phyloP scores from a whole-genome alignment of 139 green algal genomes.

The Zygnema cylindricum region DNA sequence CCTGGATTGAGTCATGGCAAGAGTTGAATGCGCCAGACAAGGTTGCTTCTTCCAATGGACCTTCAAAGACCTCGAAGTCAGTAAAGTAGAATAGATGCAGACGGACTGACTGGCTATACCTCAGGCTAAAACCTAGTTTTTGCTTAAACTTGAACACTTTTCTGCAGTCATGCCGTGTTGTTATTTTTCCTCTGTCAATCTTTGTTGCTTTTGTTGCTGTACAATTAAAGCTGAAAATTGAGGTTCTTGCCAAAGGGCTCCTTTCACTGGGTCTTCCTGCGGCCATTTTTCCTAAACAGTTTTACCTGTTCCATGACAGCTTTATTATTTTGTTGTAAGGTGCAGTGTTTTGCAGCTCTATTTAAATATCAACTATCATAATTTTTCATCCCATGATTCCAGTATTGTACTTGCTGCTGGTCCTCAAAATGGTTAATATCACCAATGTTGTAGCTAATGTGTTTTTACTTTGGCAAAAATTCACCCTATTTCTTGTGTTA shows the following conservation, averaged over 20 bases:
- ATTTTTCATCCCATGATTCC: too few species aligned
- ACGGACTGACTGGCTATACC: neutral
- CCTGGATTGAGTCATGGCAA: conserved; percentile 86
- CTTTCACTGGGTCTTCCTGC: neutral
- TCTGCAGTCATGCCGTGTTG: too few species aligned
- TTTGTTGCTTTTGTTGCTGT: neutral
- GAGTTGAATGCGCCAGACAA: conserved; percentile 73
- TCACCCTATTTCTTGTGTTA: too few species aligned
- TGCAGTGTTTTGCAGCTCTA: too few species aligned
- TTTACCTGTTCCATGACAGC: too few species aligned
- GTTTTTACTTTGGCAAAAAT: too few species aligned
- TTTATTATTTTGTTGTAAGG: too few species aligned
- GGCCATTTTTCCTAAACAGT: neutral
- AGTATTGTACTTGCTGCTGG: too few species aligned
- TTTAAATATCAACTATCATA: too few species aligned
- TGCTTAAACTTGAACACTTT: neutral
- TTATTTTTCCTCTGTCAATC: neutral
- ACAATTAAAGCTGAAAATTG: neutral
- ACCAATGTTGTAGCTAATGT: too few species aligned
- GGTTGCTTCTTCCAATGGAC: neutral
- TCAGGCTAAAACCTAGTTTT: neutral
- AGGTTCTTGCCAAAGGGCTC: neutral
- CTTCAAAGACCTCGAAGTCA: neutral
- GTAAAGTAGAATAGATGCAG: neutral
- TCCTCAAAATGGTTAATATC: too few species aligned